phyloP scores from a whole-genome alignment of 129 eudicot species.

The Helichrysum umbraculigerum region DNA sequence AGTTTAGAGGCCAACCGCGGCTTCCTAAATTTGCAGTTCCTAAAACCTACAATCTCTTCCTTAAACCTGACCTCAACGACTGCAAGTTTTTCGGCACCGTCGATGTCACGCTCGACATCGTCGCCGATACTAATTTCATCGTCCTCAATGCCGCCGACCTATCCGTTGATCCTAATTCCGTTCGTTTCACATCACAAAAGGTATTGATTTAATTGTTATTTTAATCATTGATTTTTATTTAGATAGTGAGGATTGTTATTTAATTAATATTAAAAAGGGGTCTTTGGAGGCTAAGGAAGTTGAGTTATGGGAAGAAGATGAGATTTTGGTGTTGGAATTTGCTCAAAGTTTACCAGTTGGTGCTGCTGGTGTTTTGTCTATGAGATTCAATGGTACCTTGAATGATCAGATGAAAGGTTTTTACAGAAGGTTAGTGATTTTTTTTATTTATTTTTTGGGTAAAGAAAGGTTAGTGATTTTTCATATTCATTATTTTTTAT shows the following conservation, averaged over 20 bases:
- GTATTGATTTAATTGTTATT: slow-evolving; percentile 27
- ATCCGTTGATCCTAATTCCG: slow-evolving; percentile 53
- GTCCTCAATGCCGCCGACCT: slow-evolving; percentile 97
- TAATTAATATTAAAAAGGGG: slow-evolving; percentile 34
- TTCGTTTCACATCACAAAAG: slow-evolving; percentile 52
- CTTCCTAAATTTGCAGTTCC: slow-evolving; percentile 84
- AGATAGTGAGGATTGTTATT: neutral
- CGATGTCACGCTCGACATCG: slow-evolving; percentile 67
- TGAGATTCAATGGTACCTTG: slow-evolving; percentile 72
- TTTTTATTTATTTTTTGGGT: too few species aligned
- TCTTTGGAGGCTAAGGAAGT: slow-evolving; percentile 47
- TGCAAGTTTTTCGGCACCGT: slow-evolving; percentile 83
- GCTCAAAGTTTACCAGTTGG: slow-evolving; percentile 62
- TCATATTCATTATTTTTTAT: too few species aligned
- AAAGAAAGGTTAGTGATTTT: too few species aligned
- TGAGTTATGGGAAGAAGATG: slow-evolving; percentile 65
- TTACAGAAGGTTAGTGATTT: slow-evolving; percentile 89
- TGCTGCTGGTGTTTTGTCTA: slow-evolving; percentile 51
- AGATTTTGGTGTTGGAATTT: slow-evolving; percentile 80
- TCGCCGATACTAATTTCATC: slow-evolving; percentile 66
- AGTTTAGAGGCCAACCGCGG: slow-evolving; percentile 71
- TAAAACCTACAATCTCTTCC: slow-evolving; percentile 64
- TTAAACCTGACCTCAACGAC: slow-evolving; percentile 72
- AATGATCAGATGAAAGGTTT: slow-evolving; percentile 98
- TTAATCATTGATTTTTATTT: neutral